Percentiles rank a stretch among this genome's conserved stretches.
Evolutionary conservation across 2,329 filamentous ascomycete species (phyloP).

Genomic region (Fusarium sambucinum): DNA sequence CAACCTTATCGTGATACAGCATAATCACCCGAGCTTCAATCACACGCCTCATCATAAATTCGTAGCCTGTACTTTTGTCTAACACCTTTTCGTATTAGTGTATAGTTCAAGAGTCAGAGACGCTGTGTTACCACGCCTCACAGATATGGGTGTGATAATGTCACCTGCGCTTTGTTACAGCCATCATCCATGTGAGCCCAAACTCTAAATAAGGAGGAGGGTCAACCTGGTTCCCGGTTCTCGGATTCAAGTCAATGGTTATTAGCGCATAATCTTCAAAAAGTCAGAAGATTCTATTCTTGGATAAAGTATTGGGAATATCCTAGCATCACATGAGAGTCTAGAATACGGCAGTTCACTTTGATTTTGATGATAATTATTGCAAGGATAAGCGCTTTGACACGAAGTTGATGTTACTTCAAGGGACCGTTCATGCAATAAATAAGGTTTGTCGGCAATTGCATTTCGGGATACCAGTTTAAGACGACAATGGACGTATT

Average conservation of each 20-base stretch:
- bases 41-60: neutral
- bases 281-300: neutral
- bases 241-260: neutral
- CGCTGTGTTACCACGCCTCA: neutral
- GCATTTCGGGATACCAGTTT: too few species aligned
- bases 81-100: neutral
- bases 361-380: neutral
- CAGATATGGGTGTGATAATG: neutral
- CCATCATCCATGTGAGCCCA: neutral
- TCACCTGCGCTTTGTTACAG: conserved; percentile 8
- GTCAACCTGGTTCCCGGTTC: neutral
- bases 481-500: neutral
- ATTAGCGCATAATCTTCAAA: neutral
- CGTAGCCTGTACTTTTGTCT: neutral
- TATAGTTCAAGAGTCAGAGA: too few species aligned
- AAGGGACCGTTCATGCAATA: neutral
- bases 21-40: neutral
- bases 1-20: neutral
- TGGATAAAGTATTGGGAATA: neutral
- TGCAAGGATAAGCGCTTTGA: neutral
- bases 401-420: neutral
- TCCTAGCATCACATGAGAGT: too few species aligned
- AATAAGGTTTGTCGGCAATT: conserved; percentile 14
- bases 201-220: conserved; percentile 12
- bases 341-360: too few species aligned